Evolutionary conservation across 1,284 basidiomycete species (phyloP).

Genomic region (Melampsora larici-populina): DNA sequence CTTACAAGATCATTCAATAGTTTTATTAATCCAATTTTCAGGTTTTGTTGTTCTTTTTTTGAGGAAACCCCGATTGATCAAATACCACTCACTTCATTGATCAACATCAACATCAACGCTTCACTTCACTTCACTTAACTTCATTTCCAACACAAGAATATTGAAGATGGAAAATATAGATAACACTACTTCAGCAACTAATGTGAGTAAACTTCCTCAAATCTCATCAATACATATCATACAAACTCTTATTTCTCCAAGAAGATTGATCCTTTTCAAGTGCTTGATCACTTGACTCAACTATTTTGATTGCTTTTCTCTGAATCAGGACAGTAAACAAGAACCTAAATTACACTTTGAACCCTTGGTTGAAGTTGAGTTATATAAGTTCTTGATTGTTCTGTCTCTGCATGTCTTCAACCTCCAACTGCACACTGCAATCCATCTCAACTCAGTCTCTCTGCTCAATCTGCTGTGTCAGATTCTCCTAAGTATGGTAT

Average conservation of each 20-base stretch:
- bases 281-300: too few species aligned
- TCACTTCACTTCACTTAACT: too few species aligned
- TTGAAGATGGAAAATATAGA: not conserved
- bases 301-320: too few species aligned
- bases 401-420: constrained; percentile 4
- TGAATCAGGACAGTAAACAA: not conserved
- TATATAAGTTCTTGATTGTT: not conserved
- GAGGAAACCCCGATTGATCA: too few species aligned
- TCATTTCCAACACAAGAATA: too few species aligned
- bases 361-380: constrained; percentile 1
- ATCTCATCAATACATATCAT: not conserved
- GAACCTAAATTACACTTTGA: constrained; percentile 7
- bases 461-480: constrained; percentile 8
- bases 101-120: too few species aligned
- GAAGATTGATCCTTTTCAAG: too few species aligned
- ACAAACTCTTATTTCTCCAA: too few species aligned
- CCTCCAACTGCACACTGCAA: constrained; percentile 4
- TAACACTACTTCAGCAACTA: not conserved
- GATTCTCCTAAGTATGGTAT: constrained; percentile 9
- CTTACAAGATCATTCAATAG: too few species aligned
- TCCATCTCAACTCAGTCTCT: constrained; percentile 3
- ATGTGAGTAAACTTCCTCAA: not conserved
- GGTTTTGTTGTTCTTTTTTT: too few species aligned
- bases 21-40: too few species aligned
- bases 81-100: too few species aligned